Conservation (phyloP, 768 basidiomycete species). For the Hypholoma sublateritium region DNA sequence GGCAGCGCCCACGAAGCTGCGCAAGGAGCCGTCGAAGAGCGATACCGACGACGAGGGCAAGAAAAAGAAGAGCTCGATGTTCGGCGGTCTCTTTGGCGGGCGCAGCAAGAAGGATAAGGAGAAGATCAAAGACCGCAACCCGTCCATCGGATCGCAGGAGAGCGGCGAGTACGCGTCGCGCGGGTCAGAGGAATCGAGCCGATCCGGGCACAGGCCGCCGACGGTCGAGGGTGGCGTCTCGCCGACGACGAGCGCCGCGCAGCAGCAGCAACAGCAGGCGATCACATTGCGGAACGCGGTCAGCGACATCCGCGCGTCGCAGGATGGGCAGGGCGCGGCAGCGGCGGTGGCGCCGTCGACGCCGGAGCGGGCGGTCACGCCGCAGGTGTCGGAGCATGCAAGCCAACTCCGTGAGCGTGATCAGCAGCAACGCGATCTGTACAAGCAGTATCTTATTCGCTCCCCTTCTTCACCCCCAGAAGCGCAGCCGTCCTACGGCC, state of each 20-base stretch:
- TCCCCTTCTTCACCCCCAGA: slow-evolving; percentile 82
- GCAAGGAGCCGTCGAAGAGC: slow-evolving; percentile 38
- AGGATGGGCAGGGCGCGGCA: slow-evolving; percentile 9
- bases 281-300: slow-evolving; percentile 17
- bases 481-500: slow-evolving; percentile 69
- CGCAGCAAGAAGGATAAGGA: slow-evolving; percentile 74
- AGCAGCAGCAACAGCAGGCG: slow-evolving; percentile 57
- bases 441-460: slow-evolving; percentile 86
- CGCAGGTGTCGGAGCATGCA: slow-evolving; percentile 62
- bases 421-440: slow-evolving; percentile 84
- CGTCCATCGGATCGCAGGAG: slow-evolving; percentile 50
- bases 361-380: slow-evolving; percentile 25
- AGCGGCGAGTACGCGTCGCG: slow-evolving; percentile 42
- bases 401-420: slow-evolving; percentile 83
- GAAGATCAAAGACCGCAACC: slow-evolving; percentile 37
- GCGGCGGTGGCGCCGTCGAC: slow-evolving; percentile 23
- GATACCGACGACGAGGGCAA: slow-evolving; percentile 40
- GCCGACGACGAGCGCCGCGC: slow-evolving; percentile 50
- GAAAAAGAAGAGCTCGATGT: slow-evolving; percentile 73
- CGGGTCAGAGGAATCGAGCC: slow-evolving; percentile 64
- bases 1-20: slow-evolving; percentile 35
- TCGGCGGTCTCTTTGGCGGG: slow-evolving; percentile 67
- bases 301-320: slow-evolving; percentile 11
- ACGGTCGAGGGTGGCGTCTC: slow-evolving; percentile 39
- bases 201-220: slow-evolving; percentile 41